Evolutionary conservation across 352 stramenopile species (phyloP), one percentile per base, ranked within the genome.

Genomic region (Globisporangium megalacanthum): DNA sequence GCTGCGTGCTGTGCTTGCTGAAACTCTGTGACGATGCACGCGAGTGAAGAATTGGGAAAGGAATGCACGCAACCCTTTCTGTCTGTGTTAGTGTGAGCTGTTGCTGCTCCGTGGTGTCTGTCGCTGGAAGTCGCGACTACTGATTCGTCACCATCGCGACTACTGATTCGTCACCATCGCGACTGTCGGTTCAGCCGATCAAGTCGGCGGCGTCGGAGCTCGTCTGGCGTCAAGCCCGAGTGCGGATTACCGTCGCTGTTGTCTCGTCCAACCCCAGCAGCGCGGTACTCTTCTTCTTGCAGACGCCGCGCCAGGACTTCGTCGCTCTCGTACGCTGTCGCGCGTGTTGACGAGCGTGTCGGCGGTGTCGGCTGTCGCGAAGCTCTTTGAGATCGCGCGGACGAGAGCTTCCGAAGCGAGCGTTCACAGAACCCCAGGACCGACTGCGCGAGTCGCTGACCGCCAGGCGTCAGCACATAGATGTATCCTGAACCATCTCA

Each of bases 1-100:
- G 52, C 4, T 77, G 69, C 46, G 56, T 66, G 14, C 15, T 71
- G 13, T 77, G 69, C 52, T 51, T 73, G 10, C 56, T 79, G 1
- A 62, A 76, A 22, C 59, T 79, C 13, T 74, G 66, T 19, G 49
- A 49, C 14, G 51, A 56, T 8, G 20, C 46, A 4, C 13, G 15
- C 1, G 33, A 53, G 41, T 39, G 37, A 51, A 13, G 42, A 5
- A 29, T 7, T 14, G 7, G n/a, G 4, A 10, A 6, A 20, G 39
- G 9, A 29, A 29, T 29, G 25, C 25, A 29, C 25, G n/a, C 15
- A 25, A 48, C 4, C 8, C 13, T 20, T 42, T 42, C 36, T 47
- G 13, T 47, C n/a, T 22, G 14, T 6, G 8, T 47, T 6, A n/a
- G 9, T 48, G 7, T 22, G 42, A 25, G 19, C 42, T 14, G 42